phyloP scores from a whole-genome alignment of 202 grass and related monocot genomes.

The Schoenoplectus tabernaemontani region DNA sequence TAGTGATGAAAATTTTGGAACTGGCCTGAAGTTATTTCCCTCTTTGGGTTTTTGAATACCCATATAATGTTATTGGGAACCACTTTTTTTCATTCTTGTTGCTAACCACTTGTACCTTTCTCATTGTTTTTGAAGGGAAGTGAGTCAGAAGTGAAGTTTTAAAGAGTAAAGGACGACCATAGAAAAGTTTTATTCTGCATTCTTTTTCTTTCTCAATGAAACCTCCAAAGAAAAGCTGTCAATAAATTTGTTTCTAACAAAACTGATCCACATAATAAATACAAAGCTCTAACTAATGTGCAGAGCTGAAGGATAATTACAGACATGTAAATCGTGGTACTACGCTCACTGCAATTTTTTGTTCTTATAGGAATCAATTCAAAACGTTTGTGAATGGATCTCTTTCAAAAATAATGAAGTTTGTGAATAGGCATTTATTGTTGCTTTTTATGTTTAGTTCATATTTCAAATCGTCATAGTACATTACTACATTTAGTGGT shows the following conservation, averaged over 20 bases:
- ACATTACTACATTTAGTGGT: neutral
- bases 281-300: neutral
- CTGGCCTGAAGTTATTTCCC: neutral
- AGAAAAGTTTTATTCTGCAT: neutral
- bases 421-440: neutral
- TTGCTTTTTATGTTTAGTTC: neutral
- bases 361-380: constrained; percentile 3
- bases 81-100: neutral
- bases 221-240: neutral
- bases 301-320: neutral
- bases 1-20: neutral
- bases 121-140: constrained; percentile 21
- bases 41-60: neutral
- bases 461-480: neutral
- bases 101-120: neutral
- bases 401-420: neutral
- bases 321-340: neutral
- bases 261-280: constrained; percentile 13
- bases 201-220: neutral
- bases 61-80: neutral
- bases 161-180: neutral
- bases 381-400: neutral
- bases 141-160: constrained; percentile 5
- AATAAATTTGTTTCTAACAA: constrained; percentile 30
- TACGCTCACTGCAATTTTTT: neutral